Percentiles rank a stretch among this genome's conserved stretches.
phyloP scores from a whole-genome alignment of 352 stramenopile genomes.

The Globisporangium abappressorium region DNA sequence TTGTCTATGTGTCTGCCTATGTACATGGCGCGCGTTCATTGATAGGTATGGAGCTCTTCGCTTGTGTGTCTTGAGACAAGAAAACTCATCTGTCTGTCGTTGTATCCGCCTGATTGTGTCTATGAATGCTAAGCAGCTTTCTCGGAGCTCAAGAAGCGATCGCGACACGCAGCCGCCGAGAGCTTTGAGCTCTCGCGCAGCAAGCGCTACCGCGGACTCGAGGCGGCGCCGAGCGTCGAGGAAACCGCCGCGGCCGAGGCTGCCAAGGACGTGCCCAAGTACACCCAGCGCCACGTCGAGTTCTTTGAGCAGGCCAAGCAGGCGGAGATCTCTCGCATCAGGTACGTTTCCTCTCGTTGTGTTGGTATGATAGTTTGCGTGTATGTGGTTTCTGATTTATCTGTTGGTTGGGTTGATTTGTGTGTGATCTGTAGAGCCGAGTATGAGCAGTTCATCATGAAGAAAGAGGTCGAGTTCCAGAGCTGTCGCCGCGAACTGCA shows the following conservation, averaged over 20 bases:
- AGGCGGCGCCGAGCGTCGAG: conserved; percentile 16
- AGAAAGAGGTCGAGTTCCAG: conserved; percentile 76
- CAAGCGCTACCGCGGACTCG: conserved; percentile 48
- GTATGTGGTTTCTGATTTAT: not conserved
- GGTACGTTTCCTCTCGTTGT: conserved; percentile 19
- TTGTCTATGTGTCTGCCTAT: not conserved
- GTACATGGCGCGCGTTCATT: not conserved
- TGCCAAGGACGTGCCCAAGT: conserved; percentile 69
- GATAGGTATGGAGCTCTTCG: not conserved
- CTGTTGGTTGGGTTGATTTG: not conserved
- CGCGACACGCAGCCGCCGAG: conserved; percentile 43
- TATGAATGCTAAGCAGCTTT: conserved; percentile 23
- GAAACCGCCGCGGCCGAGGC: conserved; percentile 30
- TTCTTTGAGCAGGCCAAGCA: conserved; percentile 88
- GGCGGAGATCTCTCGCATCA: conserved; percentile 73
- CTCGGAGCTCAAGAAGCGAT: conserved; percentile 76
- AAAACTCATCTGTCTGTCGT: conserved; percentile 7
- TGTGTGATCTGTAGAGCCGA: conserved; percentile 31
- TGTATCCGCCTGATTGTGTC: not conserved
- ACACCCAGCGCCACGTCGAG: conserved; percentile 83
- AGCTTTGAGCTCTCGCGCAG: conserved; percentile 55
- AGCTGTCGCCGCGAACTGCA: conserved; percentile 50
- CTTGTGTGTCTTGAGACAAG: not conserved
- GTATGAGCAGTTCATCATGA: conserved; percentile 83
- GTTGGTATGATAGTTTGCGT: not conserved